Evolutionary conservation across 2,329 filamentous ascomycete genomes (phyloP), one percentile per base, ranked within the genome.

Genomic region (Annulohypoxylon truncatum): DNA sequence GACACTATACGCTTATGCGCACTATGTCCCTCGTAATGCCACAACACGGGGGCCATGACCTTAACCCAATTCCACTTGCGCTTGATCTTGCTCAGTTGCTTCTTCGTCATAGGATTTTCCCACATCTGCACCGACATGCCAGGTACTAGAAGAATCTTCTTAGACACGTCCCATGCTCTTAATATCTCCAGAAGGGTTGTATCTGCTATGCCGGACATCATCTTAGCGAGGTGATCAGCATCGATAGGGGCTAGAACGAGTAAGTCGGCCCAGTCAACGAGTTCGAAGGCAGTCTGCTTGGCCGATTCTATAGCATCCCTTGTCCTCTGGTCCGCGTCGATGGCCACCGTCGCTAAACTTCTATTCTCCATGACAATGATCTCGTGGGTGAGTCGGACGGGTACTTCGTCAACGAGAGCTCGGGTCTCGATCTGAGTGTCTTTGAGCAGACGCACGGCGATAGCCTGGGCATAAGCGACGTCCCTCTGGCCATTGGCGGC

Each of bases 111-210:
- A 2, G 94, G 93, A 73, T 96, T 94, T 75, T 94, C 89, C 93
- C 93, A 97, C 89, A 95, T 94, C 65, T 92, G 86, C 1, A 88
- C 89, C 31, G 92, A 95, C 94, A 97, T 96, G 69, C 92, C 93
- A 0, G 94, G 94, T 5, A 97, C 90, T 61, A 97, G 82, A 51
- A 97, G 81, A 28, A 97, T 91, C 72, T 90, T 92, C 80, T 97
- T 97, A 5, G 90, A 90, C 0, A 91, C 89, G 73, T 96, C 90
- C 94, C 94, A 97, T 60, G 92, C 92, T 55, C 94, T 87, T 51
- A 97, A 78, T 0, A 97, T 87, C 72, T 95, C 91, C 55, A 96
- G 84, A 6, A 96, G 84, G 57, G 97, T 84, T 28, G 90, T 96
- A 74, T 93, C 93, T 2, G 92, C 90, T 61, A 95, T 86, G 55